phyloP scores from a whole-genome alignment of 2,329 filamentous ascomycete species.

The Colletotrichum chrysophilum region DNA sequence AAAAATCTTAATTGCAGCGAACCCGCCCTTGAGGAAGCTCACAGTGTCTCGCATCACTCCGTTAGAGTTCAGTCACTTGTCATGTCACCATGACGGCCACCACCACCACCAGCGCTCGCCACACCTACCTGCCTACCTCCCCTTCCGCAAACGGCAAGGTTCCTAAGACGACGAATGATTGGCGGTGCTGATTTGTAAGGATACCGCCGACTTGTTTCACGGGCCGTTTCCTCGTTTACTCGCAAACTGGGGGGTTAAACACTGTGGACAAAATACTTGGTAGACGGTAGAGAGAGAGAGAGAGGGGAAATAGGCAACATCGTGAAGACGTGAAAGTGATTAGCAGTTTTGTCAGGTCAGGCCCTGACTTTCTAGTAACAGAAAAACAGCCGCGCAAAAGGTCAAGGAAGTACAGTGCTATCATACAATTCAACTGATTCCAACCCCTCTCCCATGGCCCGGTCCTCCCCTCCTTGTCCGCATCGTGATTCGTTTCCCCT shows the following conservation, averaged over 20 bases:
- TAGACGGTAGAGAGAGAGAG: not conserved
- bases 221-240: not conserved
- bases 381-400: not conserved
- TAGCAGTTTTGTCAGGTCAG: not conserved
- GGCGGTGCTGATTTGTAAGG: not conserved
- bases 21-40: not conserved
- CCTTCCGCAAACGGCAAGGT: not conserved
- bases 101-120: not conserved
- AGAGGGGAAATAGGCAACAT: not conserved
- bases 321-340: not conserved
- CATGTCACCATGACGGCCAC: conserved; percentile 12
- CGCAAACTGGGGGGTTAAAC: not conserved
- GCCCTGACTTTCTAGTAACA: not conserved
- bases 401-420: not conserved
- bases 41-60: conserved; percentile 12
- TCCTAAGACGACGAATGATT: not conserved
- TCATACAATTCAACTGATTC: not conserved
- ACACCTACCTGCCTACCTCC: not conserved
- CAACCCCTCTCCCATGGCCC: not conserved
- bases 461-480: not conserved
- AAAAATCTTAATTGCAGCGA: not conserved
- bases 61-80: conserved; percentile 20
- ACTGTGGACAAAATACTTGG: not conserved
- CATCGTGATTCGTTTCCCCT: not conserved
- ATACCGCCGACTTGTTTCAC: not conserved